Evolutionary conservation across 768 basidiomycete genomes (phyloP).

Genomic region (Russula vinacea): DNA sequence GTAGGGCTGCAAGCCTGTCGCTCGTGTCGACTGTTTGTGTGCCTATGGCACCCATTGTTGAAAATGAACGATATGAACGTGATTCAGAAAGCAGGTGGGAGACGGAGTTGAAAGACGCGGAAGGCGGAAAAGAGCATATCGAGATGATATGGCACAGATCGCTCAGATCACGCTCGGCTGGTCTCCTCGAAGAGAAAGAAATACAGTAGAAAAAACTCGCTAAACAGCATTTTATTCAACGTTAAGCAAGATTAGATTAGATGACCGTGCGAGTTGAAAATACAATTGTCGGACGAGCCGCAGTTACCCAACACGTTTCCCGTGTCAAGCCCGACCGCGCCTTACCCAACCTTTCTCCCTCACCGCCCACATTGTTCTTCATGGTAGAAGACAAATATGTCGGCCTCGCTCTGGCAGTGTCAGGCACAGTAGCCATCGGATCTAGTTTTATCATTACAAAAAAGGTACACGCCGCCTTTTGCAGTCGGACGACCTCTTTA

Average conservation of each 20-base stretch:
- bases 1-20: conserved; percentile 56
- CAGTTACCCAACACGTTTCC: not conserved
- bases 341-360: conserved; percentile 7
- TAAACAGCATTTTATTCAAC: not conserved
- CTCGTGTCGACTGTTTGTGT: conserved; percentile 57
- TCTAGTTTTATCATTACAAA: conserved; percentile 99
- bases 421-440: conserved; percentile 83
- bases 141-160: not conserved
- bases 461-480: conserved; percentile 56
- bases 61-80: conserved; percentile 20
- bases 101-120: conserved; percentile 23
- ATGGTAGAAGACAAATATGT: conserved; percentile 96
- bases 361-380: not conserved
- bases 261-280: not conserved
- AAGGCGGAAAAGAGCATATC: conserved; percentile 10
- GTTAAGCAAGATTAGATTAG: not conserved
- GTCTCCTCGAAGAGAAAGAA: not conserved
- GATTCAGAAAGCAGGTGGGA: conserved; percentile 16
- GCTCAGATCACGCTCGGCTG: not conserved
- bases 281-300: not conserved
- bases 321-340: conserved; percentile 3
- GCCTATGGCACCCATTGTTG: conserved; percentile 40
- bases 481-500: conserved; percentile 15
- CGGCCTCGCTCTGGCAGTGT: conserved; percentile 84
- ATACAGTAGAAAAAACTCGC: not conserved